Evolutionary conservation across 106 monocot species (phyloP), one percentile per base, ranked within the genome.

Genomic region (Dactylorhiza incarnata): DNA sequence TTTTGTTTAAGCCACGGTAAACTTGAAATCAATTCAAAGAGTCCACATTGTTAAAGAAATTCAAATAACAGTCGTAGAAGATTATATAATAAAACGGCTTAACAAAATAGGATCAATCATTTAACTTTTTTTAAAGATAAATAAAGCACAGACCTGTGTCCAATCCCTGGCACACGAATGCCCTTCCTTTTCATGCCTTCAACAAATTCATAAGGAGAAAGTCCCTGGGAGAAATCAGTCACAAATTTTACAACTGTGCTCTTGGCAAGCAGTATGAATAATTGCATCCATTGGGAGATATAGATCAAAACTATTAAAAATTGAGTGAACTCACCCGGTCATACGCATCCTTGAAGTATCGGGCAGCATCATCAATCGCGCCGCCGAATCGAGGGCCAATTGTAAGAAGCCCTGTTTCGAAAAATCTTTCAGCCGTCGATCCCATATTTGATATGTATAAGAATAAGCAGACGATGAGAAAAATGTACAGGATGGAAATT

Each of bases 161-260:
- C 97, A 80, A 97, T 97, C 25, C 97, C 97, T 54, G 97, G 97
- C 14, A 97, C 97, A 58, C 97, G 88, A 74, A 97, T 93, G 46
- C 97, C 97, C 80, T 94, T 91, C 91, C 94, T 97, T 80, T 97
- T 97, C 97, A 97, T 97, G 59, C 89, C 81, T 83, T 97, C 97
- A 22, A 97, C 97, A 71, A 94, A 97, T 67, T 97, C 97, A 48
- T 97, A 97, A 80, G 97, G 91, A 25, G 91, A 86, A 66, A 97
- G 89, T 58, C 82, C 80, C 95, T 95, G 77, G 47, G 23, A 51
- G n/a, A 1, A 16, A n/a, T 47, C 16, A 71, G 16, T 37, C 7
- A 45, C 17, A 68, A 68, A 15, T 68, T 68, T 15, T 68, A n/a
- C n/a, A 68, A 45, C 14, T 8, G 9, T 14, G 6, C 9, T 44